These are phyloP conservation scores for Hansenula anomala DNA, from an alignment of 1,139 yeast genomes.

Conservation along the genomic window DNA sequence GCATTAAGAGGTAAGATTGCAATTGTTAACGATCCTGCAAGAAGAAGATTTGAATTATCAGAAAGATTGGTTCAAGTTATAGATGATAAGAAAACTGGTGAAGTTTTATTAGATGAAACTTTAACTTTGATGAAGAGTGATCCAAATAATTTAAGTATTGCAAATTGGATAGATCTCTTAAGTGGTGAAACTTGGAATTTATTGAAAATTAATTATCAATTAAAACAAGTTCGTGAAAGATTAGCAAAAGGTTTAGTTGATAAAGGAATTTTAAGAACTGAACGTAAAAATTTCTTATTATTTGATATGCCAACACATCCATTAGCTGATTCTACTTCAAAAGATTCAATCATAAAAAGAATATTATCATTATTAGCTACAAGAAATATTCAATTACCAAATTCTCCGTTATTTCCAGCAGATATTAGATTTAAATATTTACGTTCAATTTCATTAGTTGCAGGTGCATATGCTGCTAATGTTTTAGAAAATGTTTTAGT, in stretches of 20 bases:
- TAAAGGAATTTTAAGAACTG: constrained; percentile 95
- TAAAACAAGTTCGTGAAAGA: constrained; percentile 95
- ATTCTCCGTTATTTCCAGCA: constrained; percentile 60
- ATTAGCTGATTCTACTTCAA: constrained; percentile 80
- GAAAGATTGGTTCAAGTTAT: constrained; percentile 87
- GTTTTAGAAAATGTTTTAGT: constrained; percentile 88
- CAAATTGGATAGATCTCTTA: constrained; percentile 90
- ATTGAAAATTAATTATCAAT: constrained; percentile 88
- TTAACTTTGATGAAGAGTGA: constrained; percentile 84
- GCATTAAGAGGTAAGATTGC: constrained; percentile 88
- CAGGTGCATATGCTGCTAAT: constrained; percentile 93
- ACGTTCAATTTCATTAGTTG: constrained; percentile 76
- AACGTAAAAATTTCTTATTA: constrained; percentile 86
- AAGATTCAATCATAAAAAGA: constrained; percentile 70
- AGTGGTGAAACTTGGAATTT: constrained; percentile 98
- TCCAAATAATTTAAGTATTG: constrained; percentile 73
- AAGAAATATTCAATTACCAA: constrained; percentile 50
- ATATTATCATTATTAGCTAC: constrained; percentile 65
- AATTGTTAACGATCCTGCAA: constrained; percentile 89
- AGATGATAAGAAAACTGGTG: constrained; percentile 88
- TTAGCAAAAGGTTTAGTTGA: constrained; percentile 96
- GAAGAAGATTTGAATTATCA: constrained; percentile 80
- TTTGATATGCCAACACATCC: constrained; percentile 99
- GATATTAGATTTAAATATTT: constrained; percentile 65
- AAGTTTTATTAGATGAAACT: constrained; percentile 90